Conservation (phyloP, 805 yeast genomes). For the Candida nitratophila region DNA sequence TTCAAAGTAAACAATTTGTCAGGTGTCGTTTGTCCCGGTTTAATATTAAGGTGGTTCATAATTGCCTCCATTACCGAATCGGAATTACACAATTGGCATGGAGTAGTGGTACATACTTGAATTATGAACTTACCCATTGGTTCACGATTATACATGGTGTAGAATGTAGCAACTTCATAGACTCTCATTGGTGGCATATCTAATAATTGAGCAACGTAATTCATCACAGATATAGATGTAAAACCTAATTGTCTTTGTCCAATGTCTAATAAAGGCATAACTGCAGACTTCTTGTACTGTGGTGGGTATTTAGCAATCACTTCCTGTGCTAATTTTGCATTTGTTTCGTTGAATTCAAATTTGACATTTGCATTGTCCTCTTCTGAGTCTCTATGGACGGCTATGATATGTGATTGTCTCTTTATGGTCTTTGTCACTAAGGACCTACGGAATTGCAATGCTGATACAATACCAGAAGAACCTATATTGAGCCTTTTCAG, state of each 20-base stretch:
- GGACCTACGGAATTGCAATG: too few relatives aligned
- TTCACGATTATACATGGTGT: slow-evolving; percentile 82
- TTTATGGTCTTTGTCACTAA: background rate
- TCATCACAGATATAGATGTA: slow-evolving; percentile 83
- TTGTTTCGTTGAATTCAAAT: slow-evolving; percentile 66
- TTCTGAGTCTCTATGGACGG: slow-evolving; percentile 69
- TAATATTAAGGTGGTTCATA: slow-evolving; percentile 48
- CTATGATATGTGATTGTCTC: slow-evolving; percentile 25
- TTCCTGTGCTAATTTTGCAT: slow-evolving; percentile 59
- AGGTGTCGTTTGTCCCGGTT: slow-evolving; percentile 71
- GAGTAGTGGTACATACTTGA: slow-evolving; percentile 86
- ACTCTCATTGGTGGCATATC: slow-evolving; percentile 95
- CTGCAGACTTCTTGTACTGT: slow-evolving; percentile 82
- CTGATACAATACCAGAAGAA: too few relatives aligned
- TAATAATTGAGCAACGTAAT: slow-evolving; percentile 75
- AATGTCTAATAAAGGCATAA: slow-evolving; percentile 79
- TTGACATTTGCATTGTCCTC: slow-evolving; percentile 61
- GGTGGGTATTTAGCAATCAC: slow-evolving; percentile 76
- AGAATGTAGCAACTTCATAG: slow-evolving; percentile 86
- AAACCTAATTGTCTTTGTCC: slow-evolving; percentile 87
- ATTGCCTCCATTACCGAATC: slow-evolving; percentile 74
- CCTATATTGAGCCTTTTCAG: too few relatives aligned
- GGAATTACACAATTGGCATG: slow-evolving; percentile 79
- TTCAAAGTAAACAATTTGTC: slow-evolving; percentile 75
- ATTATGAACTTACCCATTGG: slow-evolving; percentile 83